Base-by-base conservation (phyloP, 2,329 filamentous ascomycete species). In the Phaeosphaeriaceae sp. region DNA sequence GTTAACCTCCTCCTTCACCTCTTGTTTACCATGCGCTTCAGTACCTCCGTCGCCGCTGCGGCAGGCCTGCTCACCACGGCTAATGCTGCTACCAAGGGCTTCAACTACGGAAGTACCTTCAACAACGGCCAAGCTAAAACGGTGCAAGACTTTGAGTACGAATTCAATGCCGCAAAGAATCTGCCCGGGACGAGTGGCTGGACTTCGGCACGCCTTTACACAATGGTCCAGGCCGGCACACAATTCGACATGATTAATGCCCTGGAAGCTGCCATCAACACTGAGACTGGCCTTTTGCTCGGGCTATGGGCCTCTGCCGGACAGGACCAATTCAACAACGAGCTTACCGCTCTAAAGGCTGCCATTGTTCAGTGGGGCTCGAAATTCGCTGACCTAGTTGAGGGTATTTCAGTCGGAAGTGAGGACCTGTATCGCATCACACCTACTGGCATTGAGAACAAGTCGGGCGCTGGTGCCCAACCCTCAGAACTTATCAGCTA, bases 251-350 rank as follows among this genome's bases (percentile, higher is more conserved):
- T 88, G 68, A 93, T 91, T 71, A 82, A 85, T 43, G 91, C 72
- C 65, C 92, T 97, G 63, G 90, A 90, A 44, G 93, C 93, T 46
- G 93, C 93, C 70, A 93, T 97, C 78, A 86, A 85, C 67, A 92
- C 92, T 71, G 86, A 92, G 69, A 96, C 92, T 1, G 84, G 85
- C 46, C 85, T 97, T 24, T 85, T 97, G 11, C 87, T 97, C 13
- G 93, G 93, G 66, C 82, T 97, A 52, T 97, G 93, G 93, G 87
- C 88, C 10, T 94, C 92, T 0, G 90, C 83, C 43, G 89, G 89
- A 17, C 81, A 86, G 55, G 82, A 79, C 5, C 77, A 75, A 22
- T 89, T 96, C 77, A 79, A 84, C 75, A 91, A 92, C 74, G 93
- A 97, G 80, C 80, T 97, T 49, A 75, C 82, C 2, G 92, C 93